Percentiles rank a stretch among this genome's conserved stretches.
These are phyloP conservation scores for Apodospora peruviana DNA, from an alignment of 495 filamentous ascomycete species.

Conservation along the genomic window DNA sequence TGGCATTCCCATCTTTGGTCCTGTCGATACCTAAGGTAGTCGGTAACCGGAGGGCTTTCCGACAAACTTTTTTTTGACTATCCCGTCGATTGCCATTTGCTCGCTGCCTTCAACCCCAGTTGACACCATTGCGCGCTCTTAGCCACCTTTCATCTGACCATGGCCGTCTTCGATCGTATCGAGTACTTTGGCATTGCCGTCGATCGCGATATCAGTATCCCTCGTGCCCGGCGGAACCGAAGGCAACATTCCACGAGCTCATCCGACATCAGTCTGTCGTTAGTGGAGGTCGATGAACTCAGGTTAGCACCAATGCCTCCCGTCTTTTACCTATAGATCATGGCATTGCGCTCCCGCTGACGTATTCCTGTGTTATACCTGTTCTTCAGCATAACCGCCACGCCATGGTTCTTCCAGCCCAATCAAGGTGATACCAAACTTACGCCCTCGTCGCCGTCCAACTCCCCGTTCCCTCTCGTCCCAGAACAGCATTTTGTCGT, in stretches of 20 bases:
- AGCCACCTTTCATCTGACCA: background rate
- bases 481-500: too few relatives aligned
- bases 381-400: too few relatives aligned
- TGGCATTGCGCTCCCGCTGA: background rate
- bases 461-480: too few relatives aligned
- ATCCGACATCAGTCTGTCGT: slow-evolving; percentile 5
- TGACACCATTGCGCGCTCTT: background rate
- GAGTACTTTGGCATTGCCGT: slow-evolving; percentile 9
- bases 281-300: slow-evolving; percentile 1
- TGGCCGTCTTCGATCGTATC: slow-evolving; percentile 12
- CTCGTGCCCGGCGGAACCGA: background rate
- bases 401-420: too few relatives aligned
- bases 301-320: background rate
- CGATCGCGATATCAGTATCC: slow-evolving; percentile 6
- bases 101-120: background rate
- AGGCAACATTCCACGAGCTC: background rate
- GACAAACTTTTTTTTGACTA: background rate
- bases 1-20: slow-evolving; percentile 1
- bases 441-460: too few relatives aligned
- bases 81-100: background rate
- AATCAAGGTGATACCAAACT: too few relatives aligned
- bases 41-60: background rate
- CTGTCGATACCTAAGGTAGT: background rate
- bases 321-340: background rate
- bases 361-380: background rate